These are phyloP conservation scores for Rhodotorula graminis DNA, from an alignment of 768 basidiomycete species.

Conservation along the genomic window DNA sequence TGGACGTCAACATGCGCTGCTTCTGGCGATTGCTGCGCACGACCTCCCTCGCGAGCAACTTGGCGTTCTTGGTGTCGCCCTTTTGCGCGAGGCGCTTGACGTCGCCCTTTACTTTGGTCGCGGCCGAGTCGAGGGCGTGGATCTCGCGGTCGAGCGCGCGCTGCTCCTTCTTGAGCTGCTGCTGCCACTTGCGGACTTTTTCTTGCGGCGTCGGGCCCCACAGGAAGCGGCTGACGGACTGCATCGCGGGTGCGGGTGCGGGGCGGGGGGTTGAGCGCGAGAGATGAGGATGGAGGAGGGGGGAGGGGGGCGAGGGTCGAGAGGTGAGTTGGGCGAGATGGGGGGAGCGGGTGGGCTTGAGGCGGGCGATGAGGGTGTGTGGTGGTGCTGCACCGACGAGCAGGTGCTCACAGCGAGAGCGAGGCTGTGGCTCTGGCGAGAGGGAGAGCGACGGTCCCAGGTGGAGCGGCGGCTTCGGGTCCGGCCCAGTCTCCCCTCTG, in stretches of 20 bases:
- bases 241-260: slow-evolving; percentile 38
- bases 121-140: slow-evolving; percentile 78
- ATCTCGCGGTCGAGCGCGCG: slow-evolving; percentile 87
- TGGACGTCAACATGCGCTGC: slow-evolving; percentile 82
- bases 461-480: background rate
- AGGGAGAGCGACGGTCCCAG: background rate
- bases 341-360: background rate
- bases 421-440: too few species aligned
- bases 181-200: slow-evolving; percentile 83
- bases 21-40: slow-evolving; percentile 92
- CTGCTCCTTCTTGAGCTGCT: slow-evolving; percentile 73
- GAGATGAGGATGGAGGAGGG: background rate
- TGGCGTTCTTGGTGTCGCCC: slow-evolving; percentile 86
- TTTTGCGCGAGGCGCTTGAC: slow-evolving; percentile 86
- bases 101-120: slow-evolving; percentile 67
- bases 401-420: background rate
- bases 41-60: slow-evolving; percentile 88
- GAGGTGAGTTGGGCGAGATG: background rate
- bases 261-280: too few species aligned
- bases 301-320: too few species aligned
- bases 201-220: slow-evolving; percentile 97
- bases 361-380: too few species aligned
- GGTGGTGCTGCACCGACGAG: background rate
- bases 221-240: slow-evolving; percentile 70
- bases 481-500: background rate